phyloP scores from a whole-genome alignment of 768 basidiomycete species.

The Pleurotus djamor region DNA sequence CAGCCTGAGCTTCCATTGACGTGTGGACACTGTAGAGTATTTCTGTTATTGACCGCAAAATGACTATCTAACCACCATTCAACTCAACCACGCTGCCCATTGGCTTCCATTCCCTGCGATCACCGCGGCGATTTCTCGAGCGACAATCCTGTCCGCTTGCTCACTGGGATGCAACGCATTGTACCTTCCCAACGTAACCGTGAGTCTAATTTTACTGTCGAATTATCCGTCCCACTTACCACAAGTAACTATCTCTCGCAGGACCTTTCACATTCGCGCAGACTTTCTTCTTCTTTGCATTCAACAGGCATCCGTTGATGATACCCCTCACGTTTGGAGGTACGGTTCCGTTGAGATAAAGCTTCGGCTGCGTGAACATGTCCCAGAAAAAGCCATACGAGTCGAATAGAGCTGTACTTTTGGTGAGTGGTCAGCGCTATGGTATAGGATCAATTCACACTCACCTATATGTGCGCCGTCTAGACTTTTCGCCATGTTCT shows the following conservation, averaged over 20 bases:
- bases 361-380: conserved; percentile 31
- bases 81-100: conserved; percentile 54
- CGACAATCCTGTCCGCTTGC: conserved; percentile 53
- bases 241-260: conserved; percentile 48
- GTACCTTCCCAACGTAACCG: conserved; percentile 23
- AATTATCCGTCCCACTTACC: no score
- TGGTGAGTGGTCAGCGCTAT: no score
- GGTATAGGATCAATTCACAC: background rate
- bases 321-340: conserved; percentile 43
- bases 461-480: conserved; percentile 43
- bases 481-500: conserved; percentile 28
- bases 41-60: no score
- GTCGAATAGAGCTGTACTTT: conserved; percentile 36
- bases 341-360: conserved; percentile 47
- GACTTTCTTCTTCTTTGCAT: no score
- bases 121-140: conserved; percentile 46
- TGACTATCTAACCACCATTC: background rate
- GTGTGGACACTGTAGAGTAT: no score
- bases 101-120: conserved; percentile 43
- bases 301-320: conserved; percentile 20
- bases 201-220: no score
- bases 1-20: no score
- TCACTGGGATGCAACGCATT: conserved; percentile 64
- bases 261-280: conserved; percentile 38
- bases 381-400: conserved; percentile 41